Evolutionary conservation across 495 filamentous ascomycete genomes (phyloP).

Genomic region (Chaetomium cochliodes): DNA sequence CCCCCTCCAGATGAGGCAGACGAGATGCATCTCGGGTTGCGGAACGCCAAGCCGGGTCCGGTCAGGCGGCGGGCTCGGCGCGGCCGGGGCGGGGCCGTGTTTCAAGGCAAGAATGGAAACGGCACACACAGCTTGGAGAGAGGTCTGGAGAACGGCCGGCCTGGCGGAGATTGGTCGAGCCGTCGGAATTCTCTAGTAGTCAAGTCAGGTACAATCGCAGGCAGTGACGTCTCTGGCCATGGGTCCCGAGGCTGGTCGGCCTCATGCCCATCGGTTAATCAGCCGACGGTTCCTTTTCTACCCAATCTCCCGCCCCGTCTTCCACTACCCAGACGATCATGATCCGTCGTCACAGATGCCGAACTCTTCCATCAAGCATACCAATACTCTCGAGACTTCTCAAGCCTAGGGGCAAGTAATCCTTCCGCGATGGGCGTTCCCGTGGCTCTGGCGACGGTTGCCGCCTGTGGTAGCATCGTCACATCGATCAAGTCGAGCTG

Average conservation of each 20-base stretch:
- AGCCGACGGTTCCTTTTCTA: conserved; percentile 9
- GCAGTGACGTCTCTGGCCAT: neutral
- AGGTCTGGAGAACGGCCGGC: neutral
- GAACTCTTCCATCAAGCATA: neutral
- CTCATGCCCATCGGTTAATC: neutral
- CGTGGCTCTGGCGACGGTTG: conserved; percentile 26
- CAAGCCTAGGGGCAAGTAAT: neutral
- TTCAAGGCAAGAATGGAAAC: neutral
- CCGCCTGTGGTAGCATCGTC: conserved; percentile 29
- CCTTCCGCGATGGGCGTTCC: conserved; percentile 25
- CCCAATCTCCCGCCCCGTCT: neutral
- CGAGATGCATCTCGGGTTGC: neutral
- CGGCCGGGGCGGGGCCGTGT: conserved; percentile 7
- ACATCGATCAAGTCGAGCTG: conserved; percentile 32
- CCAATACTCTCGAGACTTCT: neutral
- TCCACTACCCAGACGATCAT: neutral
- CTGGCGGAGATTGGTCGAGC: neutral
- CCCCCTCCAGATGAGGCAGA: neutral
- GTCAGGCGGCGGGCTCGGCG: neutral
- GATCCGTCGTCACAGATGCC: neutral
- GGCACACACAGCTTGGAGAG: neutral
- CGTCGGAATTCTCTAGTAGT: neutral
- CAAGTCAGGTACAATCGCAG: neutral
- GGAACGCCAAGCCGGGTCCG: conserved; percentile 16
- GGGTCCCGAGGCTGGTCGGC: neutral